Evolutionary conservation across 2,329 filamentous ascomycete genomes (phyloP), one percentile per base, ranked within the genome.

Genomic region (Didymella sp.): DNA sequence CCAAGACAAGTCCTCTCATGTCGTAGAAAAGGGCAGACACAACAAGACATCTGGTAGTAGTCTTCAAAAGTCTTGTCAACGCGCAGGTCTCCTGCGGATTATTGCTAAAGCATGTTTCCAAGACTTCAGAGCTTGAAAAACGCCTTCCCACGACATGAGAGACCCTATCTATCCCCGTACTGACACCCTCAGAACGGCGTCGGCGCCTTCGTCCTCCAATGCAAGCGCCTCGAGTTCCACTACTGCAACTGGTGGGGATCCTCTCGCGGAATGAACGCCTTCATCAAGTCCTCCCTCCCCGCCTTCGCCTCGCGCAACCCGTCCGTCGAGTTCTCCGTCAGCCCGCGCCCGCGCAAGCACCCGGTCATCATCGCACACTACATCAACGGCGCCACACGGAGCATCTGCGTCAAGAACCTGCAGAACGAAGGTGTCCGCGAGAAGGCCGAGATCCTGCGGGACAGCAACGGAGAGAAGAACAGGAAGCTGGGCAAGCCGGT

Each of bases 241-340:
- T 99, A 96, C 82, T 98, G 95, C 82, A 92, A 98, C 84, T 93
- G 90, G 86, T 91, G 90, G 56, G 95, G 93, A 62, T 96, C 91
- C 77, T 98, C 94, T 33, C 87, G 82, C 72, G 95, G 95, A 74
- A 97, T 98, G 92, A 95, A 96, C 71, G 80, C 87, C 68, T 97
- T 96, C 82, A 87, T 98, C 77, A 89, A 89, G 76, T 83, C 88
- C 61, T 81, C 85, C 38, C 89, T 97, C 56, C 82, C 89, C 45
- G 80, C 83, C 64, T 97, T 99, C 80, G 93, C 93, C 52, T 81
- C 85, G 67, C 80, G 84, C 69, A 91, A 97, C 79, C 92, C 94
- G 27, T 86, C 91, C 76, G 88, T 98, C 82, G 93, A 98, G 80
- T 91, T 99, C 79, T 87, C 87, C 71, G 87, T 99, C 58, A 96